Conservation (phyloP, 1,284 basidiomycete species). For the Cerrena zonata region DNA sequence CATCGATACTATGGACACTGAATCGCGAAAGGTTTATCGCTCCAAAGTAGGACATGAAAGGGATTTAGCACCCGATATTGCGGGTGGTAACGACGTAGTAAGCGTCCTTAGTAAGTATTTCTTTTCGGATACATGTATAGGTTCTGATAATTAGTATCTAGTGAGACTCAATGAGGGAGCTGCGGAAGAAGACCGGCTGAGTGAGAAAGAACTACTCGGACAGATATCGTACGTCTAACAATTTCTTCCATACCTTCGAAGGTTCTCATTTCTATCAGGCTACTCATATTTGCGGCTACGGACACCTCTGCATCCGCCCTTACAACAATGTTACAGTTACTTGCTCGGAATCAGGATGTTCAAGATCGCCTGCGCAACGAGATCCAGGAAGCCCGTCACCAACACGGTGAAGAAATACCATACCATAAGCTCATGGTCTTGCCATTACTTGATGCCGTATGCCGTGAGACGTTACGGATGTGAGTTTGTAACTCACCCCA, state of each 20-base stretch:
- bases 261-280: constrained; percentile 13
- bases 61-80: constrained; percentile 4
- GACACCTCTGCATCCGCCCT: constrained; percentile 28
- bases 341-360: constrained; percentile 21
- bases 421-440: constrained; percentile 22
- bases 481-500: constrained; percentile 12
- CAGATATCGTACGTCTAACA: constrained; percentile 19
- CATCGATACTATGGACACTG: neutral
- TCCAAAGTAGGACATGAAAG: neutral
- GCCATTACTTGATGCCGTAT: constrained; percentile 54
- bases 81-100: constrained; percentile 24
- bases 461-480: constrained; percentile 34
- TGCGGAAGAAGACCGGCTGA: constrained; percentile 15
- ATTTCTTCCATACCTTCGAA: neutral
- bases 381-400: constrained; percentile 18
- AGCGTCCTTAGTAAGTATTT: constrained; percentile 23
- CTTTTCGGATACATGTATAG: neutral
- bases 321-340: constrained; percentile 23
- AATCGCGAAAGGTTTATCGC: neutral
- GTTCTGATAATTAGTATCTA: constrained; percentile 1
- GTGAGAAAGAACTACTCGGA: constrained; percentile 18
- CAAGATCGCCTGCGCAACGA: constrained; percentile 26
- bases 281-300: constrained; percentile 26
- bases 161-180: constrained; percentile 18
- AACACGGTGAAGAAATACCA: constrained; percentile 14